Base-by-base conservation (phyloP, 1,284 basidiomycete genomes). In the Cryptococcus sp. region DNA sequence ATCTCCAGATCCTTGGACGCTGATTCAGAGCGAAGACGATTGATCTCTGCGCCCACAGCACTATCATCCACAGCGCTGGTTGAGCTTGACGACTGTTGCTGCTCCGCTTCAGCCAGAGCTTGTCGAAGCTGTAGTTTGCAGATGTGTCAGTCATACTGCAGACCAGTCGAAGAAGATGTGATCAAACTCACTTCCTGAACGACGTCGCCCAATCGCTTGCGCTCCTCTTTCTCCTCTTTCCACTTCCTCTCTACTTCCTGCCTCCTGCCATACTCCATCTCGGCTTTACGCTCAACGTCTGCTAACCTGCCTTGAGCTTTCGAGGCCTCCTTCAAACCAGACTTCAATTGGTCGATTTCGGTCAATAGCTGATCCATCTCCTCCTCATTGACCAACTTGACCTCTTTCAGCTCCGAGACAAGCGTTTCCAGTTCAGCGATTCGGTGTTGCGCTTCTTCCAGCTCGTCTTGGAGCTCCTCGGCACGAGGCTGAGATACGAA, bases 1-100 rank as follows among this genome's bases (percentile, higher is more conserved):
- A 94, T 83, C 66, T 86, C 86, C 45, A 93, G 83, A 61, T 93
- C 91, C 79, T 88, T 89, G 64, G 86, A 85, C 10, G 91, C 87
- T 65, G 89, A 92, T 72, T 90, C 87, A 60, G 88, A 78, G 56
- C 86, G 83, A 49, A 92, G 76, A 42, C 82, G 79, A 55, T 86
- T 84, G 10, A 88, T 76, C 69, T 91, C 88, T 15, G 85, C 84
- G 13, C 31, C 5, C 31, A 35, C 31, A 35, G 31, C 31, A 35
- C 31, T 10, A 13, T 35, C 31, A 35, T 35, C 31, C 4, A 35
- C 10, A 8, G 8, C 31, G 2, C 31, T 35, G 2, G 31, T 35
- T 2, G 31, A 35, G 31, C 31, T 35, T 35, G 13, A 35, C 8
- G 3, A 10, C 10, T 35, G 31, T 35, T 8, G 31, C 31, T 13